phyloP scores from a whole-genome alignment of 441 rosid genomes.

The Arabidopsis hybrid region DNA sequence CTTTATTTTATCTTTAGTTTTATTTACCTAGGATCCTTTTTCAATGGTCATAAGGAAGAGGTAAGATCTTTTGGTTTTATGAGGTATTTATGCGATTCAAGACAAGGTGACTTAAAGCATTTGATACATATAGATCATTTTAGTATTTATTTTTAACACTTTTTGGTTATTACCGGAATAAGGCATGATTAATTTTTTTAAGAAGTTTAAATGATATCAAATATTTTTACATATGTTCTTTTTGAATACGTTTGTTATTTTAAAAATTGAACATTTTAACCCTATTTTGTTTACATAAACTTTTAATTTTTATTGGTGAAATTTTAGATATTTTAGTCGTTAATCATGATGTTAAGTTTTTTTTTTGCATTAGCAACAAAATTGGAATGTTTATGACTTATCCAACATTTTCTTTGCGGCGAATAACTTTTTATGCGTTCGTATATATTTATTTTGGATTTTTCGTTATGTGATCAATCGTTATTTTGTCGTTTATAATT shows the following conservation, averaged over 20 bases:
- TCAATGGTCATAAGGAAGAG: too few species aligned
- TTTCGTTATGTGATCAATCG: background rate
- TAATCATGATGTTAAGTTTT: background rate
- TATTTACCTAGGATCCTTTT: background rate
- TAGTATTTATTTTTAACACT: background rate
- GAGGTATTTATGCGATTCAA: too few species aligned
- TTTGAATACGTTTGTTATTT: background rate
- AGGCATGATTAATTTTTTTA: background rate
- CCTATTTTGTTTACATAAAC: background rate
- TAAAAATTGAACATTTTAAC: background rate
- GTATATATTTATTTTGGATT: background rate
- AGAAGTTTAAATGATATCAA: background rate
- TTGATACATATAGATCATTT: background rate
- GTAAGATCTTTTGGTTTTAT: too few species aligned
- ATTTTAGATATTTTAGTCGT: background rate
- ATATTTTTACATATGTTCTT: background rate
- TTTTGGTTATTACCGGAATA: background rate
- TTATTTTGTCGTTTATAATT: constrained; percentile 7
- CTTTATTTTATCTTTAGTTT: background rate
- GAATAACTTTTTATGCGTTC: background rate
- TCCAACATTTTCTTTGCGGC: background rate
- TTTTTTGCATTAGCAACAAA: background rate
- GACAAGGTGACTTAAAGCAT: too few species aligned
- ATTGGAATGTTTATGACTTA: constrained; percentile 1
- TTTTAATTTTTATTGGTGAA: background rate